Percentiles rank a stretch among this genome's conserved stretches.
These are phyloP conservation scores for Trichoderma arundinaceum DNA, from an alignment of 2,329 filamentous ascomycete genomes.

Conservation along the genomic window DNA sequence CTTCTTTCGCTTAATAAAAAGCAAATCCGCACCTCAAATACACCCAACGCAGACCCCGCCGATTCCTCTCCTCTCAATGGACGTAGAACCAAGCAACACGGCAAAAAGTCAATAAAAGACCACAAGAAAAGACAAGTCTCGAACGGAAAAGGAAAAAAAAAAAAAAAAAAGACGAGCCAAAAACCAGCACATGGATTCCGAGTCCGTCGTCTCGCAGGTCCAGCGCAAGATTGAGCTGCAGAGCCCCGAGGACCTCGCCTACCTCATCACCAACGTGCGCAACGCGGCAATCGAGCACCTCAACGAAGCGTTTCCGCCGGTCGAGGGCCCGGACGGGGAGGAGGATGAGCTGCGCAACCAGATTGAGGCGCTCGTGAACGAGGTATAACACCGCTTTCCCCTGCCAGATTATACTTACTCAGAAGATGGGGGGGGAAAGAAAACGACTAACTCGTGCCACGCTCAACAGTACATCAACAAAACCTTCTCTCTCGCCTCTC, in stretches of 20 bases:
- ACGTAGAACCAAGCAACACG: not conserved
- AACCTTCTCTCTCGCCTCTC: conserved; percentile 63
- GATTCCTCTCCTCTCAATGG: not conserved
- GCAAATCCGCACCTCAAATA: not conserved
- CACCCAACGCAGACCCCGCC: not conserved
- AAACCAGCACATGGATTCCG: conserved; percentile 43
- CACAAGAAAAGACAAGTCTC: not conserved
- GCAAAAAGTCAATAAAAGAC: no score
- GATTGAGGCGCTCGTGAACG: conserved; percentile 65
- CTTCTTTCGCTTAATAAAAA: not conserved
- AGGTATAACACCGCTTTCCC: conserved; percentile 48
- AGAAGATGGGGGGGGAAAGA: no score
- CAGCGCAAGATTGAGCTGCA: conserved; percentile 83
- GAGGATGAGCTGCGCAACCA: conserved; percentile 63
- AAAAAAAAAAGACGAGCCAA: not conserved
- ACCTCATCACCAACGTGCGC: conserved; percentile 72
- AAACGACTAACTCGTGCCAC: not conserved
- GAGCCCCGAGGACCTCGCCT: conserved; percentile 72
- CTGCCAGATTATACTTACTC: no score
- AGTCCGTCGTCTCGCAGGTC: conserved; percentile 46
- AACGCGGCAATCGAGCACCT: conserved; percentile 71
- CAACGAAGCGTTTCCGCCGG: conserved; percentile 69
- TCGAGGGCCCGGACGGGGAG: conserved; percentile 52
- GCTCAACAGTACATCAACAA: conserved; percentile 61
- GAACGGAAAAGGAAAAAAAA: not conserved